phyloP scores from a whole-genome alignment of 495 filamentous ascomycete species.

The Mycothermus thermophilus region DNA sequence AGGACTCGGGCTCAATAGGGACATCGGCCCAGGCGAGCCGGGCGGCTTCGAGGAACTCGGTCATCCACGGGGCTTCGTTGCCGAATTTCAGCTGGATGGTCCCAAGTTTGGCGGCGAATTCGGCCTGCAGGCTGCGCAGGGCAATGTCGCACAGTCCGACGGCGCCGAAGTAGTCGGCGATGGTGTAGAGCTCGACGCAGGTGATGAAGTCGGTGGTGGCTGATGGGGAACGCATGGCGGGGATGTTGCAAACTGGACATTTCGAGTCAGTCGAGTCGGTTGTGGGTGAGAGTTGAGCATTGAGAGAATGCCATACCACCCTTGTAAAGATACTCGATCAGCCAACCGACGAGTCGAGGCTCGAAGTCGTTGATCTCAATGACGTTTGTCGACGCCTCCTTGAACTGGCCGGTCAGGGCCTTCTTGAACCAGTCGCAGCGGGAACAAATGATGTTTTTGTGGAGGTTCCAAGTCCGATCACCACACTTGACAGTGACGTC shows the following conservation, averaged over 20 bases:
- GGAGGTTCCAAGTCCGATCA: constrained; percentile 13
- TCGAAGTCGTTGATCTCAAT: constrained; percentile 12
- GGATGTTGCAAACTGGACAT: constrained; percentile 14
- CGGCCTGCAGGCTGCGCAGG: constrained; percentile 8
- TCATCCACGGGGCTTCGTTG: constrained; percentile 8
- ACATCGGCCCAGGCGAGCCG: constrained; percentile 11
- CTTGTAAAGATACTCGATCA: constrained; percentile 18
- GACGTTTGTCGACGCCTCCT: constrained; percentile 11
- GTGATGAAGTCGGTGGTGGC: constrained; percentile 12
- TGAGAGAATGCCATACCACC: constrained; percentile 10
- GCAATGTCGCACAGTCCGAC: constrained; percentile 10
- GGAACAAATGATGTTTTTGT: constrained; percentile 20
- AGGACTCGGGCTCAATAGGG: too few relatives aligned
- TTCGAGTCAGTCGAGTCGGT: too few relatives aligned
- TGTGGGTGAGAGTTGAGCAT: too few relatives aligned
- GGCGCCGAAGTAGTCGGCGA: constrained; percentile 17
- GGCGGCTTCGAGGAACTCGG: constrained; percentile 15
- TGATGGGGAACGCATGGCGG: neutral
- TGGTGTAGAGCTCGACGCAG: constrained; percentile 14
- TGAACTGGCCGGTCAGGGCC: constrained; percentile 14
- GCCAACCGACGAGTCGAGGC: constrained; percentile 10
- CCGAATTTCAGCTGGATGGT: constrained; percentile 10
- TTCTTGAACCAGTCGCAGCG: constrained; percentile 18
- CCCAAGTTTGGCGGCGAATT: constrained; percentile 9
- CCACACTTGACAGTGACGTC: constrained; percentile 16